Evolutionary conservation across 345 rosid species (phyloP).

Genomic region (Acer campestre): DNA sequence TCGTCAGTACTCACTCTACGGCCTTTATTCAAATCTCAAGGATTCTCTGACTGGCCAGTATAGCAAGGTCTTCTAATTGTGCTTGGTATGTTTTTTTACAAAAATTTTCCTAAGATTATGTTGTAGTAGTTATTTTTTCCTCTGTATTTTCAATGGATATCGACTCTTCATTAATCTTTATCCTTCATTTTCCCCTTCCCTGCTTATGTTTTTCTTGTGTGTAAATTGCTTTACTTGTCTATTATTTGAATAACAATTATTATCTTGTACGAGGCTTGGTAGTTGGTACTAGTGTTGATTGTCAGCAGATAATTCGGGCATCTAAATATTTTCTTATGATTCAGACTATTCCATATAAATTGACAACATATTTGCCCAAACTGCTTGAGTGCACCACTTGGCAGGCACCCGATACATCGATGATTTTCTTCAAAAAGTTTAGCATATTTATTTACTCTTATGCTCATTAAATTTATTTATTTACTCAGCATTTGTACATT

Average conservation of each 20-base stretch:
- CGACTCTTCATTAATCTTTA: neutral
- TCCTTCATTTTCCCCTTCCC: neutral
- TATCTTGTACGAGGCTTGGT: neutral
- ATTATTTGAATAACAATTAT: neutral
- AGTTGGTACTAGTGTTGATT: neutral
- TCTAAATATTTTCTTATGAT: neutral
- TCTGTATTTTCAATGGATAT: conserved; percentile 14
- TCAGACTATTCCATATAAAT: neutral
- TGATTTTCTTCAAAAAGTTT: no score
- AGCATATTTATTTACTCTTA: no score
- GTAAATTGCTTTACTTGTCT: conserved; percentile 3
- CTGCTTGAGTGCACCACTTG: no score
- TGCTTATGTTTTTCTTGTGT: conserved; percentile 3
- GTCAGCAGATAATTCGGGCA: neutral
- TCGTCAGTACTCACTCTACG: conserved; percentile 88
- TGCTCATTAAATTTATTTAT: no score
- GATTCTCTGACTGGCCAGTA: conserved; percentile 74
- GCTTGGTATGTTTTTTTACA: conserved; percentile 19
- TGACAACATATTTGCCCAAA: neutral
- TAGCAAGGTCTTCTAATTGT: conserved; percentile 54
- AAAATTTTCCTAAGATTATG: neutral
- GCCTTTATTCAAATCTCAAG: conserved; percentile 78
- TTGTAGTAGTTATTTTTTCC: conserved; percentile 4
- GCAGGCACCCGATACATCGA: no score
- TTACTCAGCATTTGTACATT: no score